Conservation (phyloP, 2,329 filamentous ascomycete genomes). For the Talaromyces albobiverticillius region DNA sequence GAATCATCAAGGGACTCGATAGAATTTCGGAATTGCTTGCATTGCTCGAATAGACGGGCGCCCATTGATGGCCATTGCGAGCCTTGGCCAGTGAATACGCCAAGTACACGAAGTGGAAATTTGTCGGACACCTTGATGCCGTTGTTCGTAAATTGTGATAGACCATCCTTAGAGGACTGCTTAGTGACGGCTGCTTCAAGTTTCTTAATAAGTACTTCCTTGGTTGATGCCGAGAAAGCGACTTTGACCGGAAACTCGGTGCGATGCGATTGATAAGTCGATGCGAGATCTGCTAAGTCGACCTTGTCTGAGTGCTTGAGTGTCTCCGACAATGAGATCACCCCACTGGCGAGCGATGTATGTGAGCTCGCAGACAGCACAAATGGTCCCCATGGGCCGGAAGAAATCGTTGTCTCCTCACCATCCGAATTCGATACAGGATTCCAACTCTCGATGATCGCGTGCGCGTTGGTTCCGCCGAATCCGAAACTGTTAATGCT, state of each 20-base stretch:
- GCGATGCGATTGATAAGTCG: conserved; percentile 3
- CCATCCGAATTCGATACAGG: conserved; percentile 16
- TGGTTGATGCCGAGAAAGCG: neutral
- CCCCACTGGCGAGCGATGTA: neutral
- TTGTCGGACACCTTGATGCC: neutral
- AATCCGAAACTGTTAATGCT: conserved; percentile 45
- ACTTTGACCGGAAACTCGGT: neutral
- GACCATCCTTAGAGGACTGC: too few species aligned
- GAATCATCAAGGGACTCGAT: conserved; percentile 18
- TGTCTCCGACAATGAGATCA: neutral
- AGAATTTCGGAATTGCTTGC: conserved; percentile 27
- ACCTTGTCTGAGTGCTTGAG: neutral
- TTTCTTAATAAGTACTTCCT: neutral
- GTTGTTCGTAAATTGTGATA: neutral
- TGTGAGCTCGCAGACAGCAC: neutral
- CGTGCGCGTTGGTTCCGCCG: conserved; percentile 33
- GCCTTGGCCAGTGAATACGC: conserved; percentile 38
- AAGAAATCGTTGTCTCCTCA: neutral
- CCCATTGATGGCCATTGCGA: conserved; percentile 35
- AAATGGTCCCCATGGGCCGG: neutral
- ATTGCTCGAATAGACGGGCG: conserved; percentile 20
- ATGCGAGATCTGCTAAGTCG: conserved; percentile 6
- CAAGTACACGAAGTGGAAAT: conserved; percentile 7
- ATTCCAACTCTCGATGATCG: conserved; percentile 19
- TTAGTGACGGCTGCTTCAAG: neutral